phyloP scores from a whole-genome alignment of 495 filamentous ascomycete genomes.

The Daldinia vernicosa region DNA sequence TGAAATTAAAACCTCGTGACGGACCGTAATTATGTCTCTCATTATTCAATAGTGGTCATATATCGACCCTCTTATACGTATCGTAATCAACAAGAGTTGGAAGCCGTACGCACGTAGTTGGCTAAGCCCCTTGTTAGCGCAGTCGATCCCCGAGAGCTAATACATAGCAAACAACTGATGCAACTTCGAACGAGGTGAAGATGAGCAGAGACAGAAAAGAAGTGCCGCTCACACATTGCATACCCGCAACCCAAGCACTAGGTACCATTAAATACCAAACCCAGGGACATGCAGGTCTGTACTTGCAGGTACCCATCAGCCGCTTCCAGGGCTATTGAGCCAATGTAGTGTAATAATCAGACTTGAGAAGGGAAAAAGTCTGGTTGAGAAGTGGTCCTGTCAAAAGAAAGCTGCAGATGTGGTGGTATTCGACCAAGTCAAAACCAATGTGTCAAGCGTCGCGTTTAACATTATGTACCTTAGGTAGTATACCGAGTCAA shows the following conservation, averaged over 20 bases:
- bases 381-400: constrained; percentile 18
- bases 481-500: background rate
- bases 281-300: constrained; percentile 33
- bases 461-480: background rate
- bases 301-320: constrained; percentile 40
- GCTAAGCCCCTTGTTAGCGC: constrained; percentile 5
- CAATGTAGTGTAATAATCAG: constrained; percentile 30
- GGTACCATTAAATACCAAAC: constrained; percentile 32
- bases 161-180: constrained; percentile 28
- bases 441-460: background rate
- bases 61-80: background rate
- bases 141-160: constrained; percentile 26
- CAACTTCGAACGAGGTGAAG: constrained; percentile 11
- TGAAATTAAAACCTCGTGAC: background rate
- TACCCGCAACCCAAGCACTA: constrained; percentile 39
- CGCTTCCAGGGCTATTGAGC: constrained; percentile 29
- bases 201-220: constrained; percentile 19
- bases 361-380: constrained; percentile 22
- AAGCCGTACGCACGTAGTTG: constrained; percentile 2
- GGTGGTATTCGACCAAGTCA: background rate
- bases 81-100: background rate
- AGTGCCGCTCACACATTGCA: constrained; percentile 41
- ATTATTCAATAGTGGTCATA: background rate
- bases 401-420: constrained; percentile 6
- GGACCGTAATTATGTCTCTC: no score